phyloP scores from a whole-genome alignment of 2,329 filamentous ascomycete species.

The Clarireedia paspali region DNA sequence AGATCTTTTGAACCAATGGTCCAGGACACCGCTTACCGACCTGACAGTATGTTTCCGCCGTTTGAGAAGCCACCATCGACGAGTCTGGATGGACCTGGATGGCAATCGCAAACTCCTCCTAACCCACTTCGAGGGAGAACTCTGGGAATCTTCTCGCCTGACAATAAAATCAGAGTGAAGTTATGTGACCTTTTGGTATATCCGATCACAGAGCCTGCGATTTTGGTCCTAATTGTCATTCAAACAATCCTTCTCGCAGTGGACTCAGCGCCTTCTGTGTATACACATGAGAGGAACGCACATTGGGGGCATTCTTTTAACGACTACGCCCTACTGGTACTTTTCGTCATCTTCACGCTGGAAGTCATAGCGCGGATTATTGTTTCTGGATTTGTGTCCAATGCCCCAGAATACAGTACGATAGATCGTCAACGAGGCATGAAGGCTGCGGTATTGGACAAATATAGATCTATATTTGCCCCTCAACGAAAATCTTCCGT shows the following conservation, averaged over 20 bases:
- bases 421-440: conserved; percentile 73
- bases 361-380: conserved; percentile 79
- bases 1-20: conserved; percentile 28
- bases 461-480: conserved; percentile 73
- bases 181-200: conserved; percentile 82
- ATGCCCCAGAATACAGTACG: conserved; percentile 86
- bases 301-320: conserved; percentile 52
- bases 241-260: conserved; percentile 85
- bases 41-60: conserved; percentile 20
- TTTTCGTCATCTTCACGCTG: conserved; percentile 85
- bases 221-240: conserved; percentile 78
- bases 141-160: conserved; percentile 73
- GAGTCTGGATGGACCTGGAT: conserved; percentile 2
- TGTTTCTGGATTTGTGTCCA: conserved; percentile 88
- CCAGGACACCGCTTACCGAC: conserved; percentile 23
- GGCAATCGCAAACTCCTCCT: conserved; percentile 33
- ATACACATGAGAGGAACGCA: conserved; percentile 47
- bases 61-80: conserved; percentile 23
- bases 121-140: conserved; percentile 86
- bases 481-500: conserved; percentile 55
- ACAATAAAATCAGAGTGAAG: conserved; percentile 64
- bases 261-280: conserved; percentile 69
- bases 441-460: conserved; percentile 64
- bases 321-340: conserved; percentile 54
- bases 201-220: conserved; percentile 76